phyloP scores from a whole-genome alignment of 495 filamentous ascomycete species.

The Daldinia grandis region DNA sequence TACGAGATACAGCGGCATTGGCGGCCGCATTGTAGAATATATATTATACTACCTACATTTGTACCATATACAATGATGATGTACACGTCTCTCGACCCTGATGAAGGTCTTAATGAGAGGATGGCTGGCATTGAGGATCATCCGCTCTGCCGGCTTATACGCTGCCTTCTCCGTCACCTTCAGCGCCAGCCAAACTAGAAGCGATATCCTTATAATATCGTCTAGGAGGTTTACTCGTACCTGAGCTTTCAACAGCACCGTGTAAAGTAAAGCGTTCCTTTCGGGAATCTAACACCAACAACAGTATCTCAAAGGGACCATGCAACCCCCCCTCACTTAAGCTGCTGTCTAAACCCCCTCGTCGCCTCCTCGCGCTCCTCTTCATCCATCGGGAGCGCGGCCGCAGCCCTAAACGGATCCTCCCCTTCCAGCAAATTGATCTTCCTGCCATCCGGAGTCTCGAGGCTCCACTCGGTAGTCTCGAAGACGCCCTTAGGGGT shows the following conservation, averaged over 20 bases:
- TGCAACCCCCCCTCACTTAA: slow-evolving; percentile 37
- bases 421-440: slow-evolving; percentile 72
- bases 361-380: slow-evolving; percentile 48
- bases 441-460: slow-evolving; percentile 69
- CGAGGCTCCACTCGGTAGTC: slow-evolving; percentile 79
- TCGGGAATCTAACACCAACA: background rate
- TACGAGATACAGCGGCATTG: slow-evolving; percentile 35
- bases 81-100: slow-evolving; percentile 22
- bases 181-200: background rate
- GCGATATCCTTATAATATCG: background rate
- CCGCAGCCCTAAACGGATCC: slow-evolving; percentile 66
- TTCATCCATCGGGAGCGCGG: slow-evolving; percentile 44
- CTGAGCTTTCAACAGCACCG: background rate
- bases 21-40: slow-evolving; percentile 35
- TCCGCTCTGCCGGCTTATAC: slow-evolving; percentile 3
- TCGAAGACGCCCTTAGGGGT: slow-evolving; percentile 77
- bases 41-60: slow-evolving; percentile 39
- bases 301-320: background rate
- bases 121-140: background rate
- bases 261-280: background rate
- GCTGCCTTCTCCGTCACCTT: background rate
- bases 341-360: slow-evolving; percentile 56
- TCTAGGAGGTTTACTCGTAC: background rate
- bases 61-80: slow-evolving; percentile 25
- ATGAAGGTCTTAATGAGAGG: background rate